Evolutionary conservation across 495 filamentous ascomycete genomes (phyloP).

Genomic region (Penicillium tannophilum): DNA sequence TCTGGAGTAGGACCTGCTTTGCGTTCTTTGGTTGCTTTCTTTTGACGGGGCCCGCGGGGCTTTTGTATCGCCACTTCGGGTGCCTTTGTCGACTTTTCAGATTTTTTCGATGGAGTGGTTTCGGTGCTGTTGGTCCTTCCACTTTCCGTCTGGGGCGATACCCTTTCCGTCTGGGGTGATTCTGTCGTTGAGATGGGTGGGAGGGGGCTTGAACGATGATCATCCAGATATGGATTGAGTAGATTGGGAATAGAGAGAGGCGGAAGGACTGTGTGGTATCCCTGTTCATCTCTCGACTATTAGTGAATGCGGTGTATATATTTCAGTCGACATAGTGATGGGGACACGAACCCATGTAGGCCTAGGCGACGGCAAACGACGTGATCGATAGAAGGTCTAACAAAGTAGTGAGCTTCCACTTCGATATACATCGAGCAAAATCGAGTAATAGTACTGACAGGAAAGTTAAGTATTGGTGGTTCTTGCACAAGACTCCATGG

Average conservation of each 20-base stretch:
- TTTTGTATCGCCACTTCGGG: neutral
- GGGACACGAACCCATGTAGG: neutral
- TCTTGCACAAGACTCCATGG: neutral
- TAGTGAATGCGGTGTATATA: neutral
- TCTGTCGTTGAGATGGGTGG: neutral
- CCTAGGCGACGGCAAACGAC: neutral
- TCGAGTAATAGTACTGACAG: neutral
- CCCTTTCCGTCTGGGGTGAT: neutral
- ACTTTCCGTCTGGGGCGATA: neutral
- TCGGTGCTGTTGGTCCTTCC: neutral
- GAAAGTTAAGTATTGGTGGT: neutral
- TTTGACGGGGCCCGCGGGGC: neutral
- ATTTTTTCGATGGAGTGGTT: neutral
- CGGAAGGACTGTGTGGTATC: neutral
- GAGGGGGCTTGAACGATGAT: neutral
- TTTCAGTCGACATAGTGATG: neutral
- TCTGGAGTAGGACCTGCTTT: neutral
- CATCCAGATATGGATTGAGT: neutral
- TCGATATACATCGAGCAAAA: neutral
- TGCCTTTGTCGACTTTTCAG: neutral
- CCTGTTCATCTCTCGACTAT: neutral
- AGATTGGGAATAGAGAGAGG: neutral
- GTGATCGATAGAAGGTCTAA: neutral
- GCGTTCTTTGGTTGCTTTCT: neutral
- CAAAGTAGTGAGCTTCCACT: neutral